Conservation (phyloP, 106 monocot genomes). For the Cymbidium sinense region DNA sequence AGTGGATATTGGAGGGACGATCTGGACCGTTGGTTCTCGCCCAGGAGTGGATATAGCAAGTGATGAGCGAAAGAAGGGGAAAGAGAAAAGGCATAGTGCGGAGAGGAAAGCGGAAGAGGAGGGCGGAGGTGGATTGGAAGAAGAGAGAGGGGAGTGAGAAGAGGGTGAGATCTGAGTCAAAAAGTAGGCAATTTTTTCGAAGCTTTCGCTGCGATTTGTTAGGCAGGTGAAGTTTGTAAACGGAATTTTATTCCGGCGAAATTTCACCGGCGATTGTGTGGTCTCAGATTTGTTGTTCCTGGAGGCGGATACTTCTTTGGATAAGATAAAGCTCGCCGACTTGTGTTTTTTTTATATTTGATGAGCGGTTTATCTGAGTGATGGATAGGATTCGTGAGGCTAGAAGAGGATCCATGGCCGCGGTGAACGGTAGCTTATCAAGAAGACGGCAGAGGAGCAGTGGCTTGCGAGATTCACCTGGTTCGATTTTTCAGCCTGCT, state of each 20-base stretch:
- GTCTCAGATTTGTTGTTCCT: background rate
- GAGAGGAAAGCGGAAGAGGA: slow-evolving; percentile 10
- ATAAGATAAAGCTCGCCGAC: background rate
- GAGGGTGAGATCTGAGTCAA: background rate
- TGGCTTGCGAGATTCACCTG: slow-evolving; percentile 53
- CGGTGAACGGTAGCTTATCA: slow-evolving; percentile 37
- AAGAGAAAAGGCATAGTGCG: slow-evolving; percentile 1
- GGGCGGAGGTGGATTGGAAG: slow-evolving; percentile 1
- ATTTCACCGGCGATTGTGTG: background rate
- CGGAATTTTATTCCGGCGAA: background rate
- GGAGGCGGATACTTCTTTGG: background rate
- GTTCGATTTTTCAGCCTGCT: slow-evolving; percentile 18
- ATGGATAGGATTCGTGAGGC: slow-evolving; percentile 72
- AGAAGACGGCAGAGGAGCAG: slow-evolving; percentile 44
- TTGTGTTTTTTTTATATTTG: slow-evolving; percentile 7
- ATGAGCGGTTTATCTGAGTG: slow-evolving; percentile 20
- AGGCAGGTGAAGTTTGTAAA: background rate
- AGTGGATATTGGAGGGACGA: background rate
- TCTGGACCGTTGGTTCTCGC: slow-evolving; percentile 11
- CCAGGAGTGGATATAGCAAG: slow-evolving; percentile 6
- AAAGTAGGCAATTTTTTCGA: background rate
- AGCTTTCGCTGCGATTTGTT: background rate
- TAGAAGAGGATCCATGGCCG: slow-evolving; percentile 42
- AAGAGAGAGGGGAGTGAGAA: background rate
- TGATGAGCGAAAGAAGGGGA: slow-evolving; percentile 7